Percentiles rank a stretch among this genome's conserved stretches.
Conservation (phyloP, 192 early-diverging fungal species). For the Backusella tarrabulga region DNA sequence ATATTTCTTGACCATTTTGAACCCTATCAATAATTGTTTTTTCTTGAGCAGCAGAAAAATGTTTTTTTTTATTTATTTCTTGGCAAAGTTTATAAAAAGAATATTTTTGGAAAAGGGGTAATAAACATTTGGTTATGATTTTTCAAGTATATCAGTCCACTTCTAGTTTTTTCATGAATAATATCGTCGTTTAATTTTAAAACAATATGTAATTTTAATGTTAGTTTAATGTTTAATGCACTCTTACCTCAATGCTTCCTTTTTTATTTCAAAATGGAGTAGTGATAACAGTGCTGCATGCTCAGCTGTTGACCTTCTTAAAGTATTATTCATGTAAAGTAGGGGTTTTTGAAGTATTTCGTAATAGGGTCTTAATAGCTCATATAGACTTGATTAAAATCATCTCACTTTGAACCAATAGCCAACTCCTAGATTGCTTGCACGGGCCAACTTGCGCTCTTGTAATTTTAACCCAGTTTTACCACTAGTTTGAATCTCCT, state of each 20-base stretch:
- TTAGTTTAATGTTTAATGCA: not conserved
- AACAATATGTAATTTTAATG: not conserved
- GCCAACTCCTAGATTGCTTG: conserved; percentile 62
- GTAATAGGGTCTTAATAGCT: conserved; percentile 91
- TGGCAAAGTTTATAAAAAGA: too few species aligned
- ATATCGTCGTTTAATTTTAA: not conserved
- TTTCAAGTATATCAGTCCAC: conserved; percentile 51
- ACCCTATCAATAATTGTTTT: conserved; percentile 47
- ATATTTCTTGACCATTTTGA: conserved; percentile 46
- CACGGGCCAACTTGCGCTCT: conserved; percentile 73
- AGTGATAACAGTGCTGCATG: conserved; percentile 86
- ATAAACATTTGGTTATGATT: not conserved
- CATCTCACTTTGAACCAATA: conserved; percentile 97
- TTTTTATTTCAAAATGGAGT: conserved; percentile 84
- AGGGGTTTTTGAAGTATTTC: not conserved
- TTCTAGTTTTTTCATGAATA: not conserved
- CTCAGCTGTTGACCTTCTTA: conserved; percentile 67
- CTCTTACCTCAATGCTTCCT: conserved; percentile 59
- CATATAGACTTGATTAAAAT: conserved; percentile 89
- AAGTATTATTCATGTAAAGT: conserved; percentile 70
- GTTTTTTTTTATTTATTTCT: too few species aligned
- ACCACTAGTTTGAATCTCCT: conserved; percentile 75
- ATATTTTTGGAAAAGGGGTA: too few species aligned
- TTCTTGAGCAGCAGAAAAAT: too few species aligned
- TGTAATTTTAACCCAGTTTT: conserved; percentile 81